These are phyloP conservation scores for Suhomyces bribrorum DNA, from an alignment of 1,139 yeast species.

Conservation along the genomic window DNA sequence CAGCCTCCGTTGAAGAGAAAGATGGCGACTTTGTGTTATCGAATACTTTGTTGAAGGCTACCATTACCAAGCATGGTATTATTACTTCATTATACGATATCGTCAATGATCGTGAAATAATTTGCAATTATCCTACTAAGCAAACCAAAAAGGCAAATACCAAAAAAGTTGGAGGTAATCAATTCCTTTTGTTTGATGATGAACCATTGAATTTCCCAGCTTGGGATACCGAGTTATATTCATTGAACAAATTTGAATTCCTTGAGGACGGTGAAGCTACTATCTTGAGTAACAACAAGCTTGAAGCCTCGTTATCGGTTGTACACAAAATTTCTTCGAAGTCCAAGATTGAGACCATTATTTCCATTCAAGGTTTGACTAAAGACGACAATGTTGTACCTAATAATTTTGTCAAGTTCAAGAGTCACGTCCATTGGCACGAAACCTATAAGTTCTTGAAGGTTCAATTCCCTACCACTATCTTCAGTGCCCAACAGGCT, in stretches of 20 bases:
- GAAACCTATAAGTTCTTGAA: constrained; percentile 86
- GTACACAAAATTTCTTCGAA: constrained; percentile 55
- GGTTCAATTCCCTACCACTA: constrained; percentile 90
- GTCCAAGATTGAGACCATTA: constrained; percentile 65
- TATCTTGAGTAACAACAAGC: constrained; percentile 54
- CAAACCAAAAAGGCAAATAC: constrained; percentile 43
- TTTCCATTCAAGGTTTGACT: constrained; percentile 65
- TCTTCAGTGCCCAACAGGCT: constrained; percentile 67
- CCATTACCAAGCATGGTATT: constrained; percentile 60
- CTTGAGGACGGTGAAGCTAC: constrained; percentile 45
- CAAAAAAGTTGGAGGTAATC: constrained; percentile 62
- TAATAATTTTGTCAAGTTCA: constrained; percentile 51
- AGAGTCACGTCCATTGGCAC: constrained; percentile 79
- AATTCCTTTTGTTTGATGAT: constrained; percentile 79
- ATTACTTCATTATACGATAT: constrained; percentile 68
- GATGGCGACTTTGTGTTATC: constrained; percentile 51
- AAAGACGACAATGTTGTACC: constrained; percentile 30
- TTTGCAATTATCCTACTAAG: constrained; percentile 53
- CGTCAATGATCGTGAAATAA: constrained; percentile 61
- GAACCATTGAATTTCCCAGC: constrained; percentile 91
- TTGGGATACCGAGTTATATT: constrained; percentile 94
- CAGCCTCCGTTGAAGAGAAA: constrained; percentile 47
- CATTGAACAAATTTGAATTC: constrained; percentile 67
- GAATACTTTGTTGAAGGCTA: constrained; percentile 62
- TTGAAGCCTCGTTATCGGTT: constrained; percentile 63